phyloP scores from a whole-genome alignment of 2,329 filamentous ascomycete genomes.

The Teratosphaeria nubilosa region DNA sequence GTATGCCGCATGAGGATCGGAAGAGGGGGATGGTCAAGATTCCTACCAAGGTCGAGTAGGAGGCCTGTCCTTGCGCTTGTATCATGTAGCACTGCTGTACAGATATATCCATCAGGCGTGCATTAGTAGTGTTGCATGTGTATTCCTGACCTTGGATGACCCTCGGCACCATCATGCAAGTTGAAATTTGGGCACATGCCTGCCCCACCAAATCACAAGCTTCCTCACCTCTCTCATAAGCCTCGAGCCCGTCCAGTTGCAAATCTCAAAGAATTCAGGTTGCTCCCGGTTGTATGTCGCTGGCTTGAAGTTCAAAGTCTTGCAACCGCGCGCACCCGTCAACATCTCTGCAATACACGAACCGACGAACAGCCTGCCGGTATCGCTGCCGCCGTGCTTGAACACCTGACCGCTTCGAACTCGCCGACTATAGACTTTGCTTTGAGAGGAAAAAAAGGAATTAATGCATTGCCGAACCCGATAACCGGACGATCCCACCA shows the following conservation, averaged over 20 bases:
- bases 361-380: neutral
- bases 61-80: neutral
- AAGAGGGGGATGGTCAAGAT: conserved; percentile 56
- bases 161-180: neutral
- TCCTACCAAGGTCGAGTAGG: conserved; percentile 45
- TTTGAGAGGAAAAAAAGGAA: neutral
- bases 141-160: too few species aligned
- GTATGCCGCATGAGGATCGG: conserved; percentile 51
- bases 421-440: neutral
- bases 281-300: neutral
- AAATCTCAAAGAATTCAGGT: neutral
- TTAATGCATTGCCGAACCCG: neutral
- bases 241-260: neutral
- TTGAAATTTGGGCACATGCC: neutral
- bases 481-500: neutral
- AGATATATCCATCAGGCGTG: neutral
- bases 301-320: neutral
- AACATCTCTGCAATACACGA: neutral
- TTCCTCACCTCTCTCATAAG: neutral
- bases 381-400: neutral
- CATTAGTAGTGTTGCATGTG: neutral
- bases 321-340: neutral
- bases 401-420: neutral
- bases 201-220: neutral
- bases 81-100: neutral